phyloP scores from a whole-genome alignment of 805 yeast genomes.

The Candida maesae region DNA sequence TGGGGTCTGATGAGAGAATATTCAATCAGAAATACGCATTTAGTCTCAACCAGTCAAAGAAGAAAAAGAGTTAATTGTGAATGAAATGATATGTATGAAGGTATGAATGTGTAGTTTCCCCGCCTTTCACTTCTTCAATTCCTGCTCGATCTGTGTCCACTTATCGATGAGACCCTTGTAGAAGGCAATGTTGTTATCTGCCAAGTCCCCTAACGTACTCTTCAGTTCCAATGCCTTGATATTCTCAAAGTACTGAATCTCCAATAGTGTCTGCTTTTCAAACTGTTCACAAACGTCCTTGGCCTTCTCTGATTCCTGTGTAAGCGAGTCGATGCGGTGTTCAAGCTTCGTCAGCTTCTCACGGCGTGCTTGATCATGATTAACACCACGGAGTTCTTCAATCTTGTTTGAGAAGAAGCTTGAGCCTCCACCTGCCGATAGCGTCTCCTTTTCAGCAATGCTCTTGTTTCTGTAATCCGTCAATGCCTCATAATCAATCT shows the following conservation, averaged over 20 bases:
- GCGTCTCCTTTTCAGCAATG: slow-evolving; percentile 54
- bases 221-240: slow-evolving; percentile 78
- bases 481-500: slow-evolving; percentile 84
- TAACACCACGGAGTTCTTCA: slow-evolving; percentile 60
- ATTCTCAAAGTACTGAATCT: slow-evolving; percentile 65
- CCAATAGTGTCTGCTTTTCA: slow-evolving; percentile 54
- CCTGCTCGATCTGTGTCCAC: slow-evolving; percentile 59
- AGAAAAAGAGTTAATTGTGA: no score
- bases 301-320: slow-evolving; percentile 48
- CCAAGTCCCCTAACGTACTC: slow-evolving; percentile 63
- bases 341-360: slow-evolving; percentile 51
- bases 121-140: slow-evolving; percentile 22
- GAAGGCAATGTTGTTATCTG: slow-evolving; percentile 72
- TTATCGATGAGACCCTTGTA: slow-evolving; percentile 63
- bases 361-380: slow-evolving; percentile 51
- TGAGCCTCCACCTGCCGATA: slow-evolving; percentile 49
- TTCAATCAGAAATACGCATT: no score
- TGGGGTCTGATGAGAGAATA: not conserved
- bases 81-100: not conserved
- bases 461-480: slow-evolving; percentile 75
- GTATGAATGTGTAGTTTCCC: not conserved
- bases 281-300: slow-evolving; percentile 47
- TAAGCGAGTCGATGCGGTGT: slow-evolving; percentile 43
- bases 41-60: no score
- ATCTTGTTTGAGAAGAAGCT: slow-evolving; percentile 53